These are phyloP conservation scores for Nitzschia sp. DNA, from an alignment of 108 stramenopile species.

Conservation along the genomic window DNA sequence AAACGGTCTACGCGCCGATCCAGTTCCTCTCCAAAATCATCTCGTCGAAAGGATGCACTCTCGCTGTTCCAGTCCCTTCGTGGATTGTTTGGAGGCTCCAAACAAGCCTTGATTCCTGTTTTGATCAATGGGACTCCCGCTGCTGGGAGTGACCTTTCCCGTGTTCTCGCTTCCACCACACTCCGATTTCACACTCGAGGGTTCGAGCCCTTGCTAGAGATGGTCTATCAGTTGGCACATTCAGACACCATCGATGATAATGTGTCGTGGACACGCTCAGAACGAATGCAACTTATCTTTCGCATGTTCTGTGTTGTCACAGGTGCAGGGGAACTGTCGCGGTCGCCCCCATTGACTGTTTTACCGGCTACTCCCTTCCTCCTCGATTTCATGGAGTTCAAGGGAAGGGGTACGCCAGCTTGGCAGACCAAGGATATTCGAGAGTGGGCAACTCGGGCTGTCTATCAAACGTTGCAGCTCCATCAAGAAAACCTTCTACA, in stretches of 20 bases:
- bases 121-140: too few species aligned
- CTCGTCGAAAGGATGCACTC: neutral
- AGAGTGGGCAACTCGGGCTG: constrained; percentile 31
- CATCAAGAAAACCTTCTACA: constrained; percentile 29
- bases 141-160: neutral
- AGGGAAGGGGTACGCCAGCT: neutral
- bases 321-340: too few species aligned
- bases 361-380: too few species aligned
- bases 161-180: neutral
- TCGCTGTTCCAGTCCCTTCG: constrained; percentile 2
- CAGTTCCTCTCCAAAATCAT: neutral
- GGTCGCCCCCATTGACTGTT: too few species aligned
- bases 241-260: neutral
- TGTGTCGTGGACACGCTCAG: too few species aligned
- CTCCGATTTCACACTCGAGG: neutral
- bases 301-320: too few species aligned
- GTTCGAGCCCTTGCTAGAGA: neutral
- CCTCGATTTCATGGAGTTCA: too few species aligned
- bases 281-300: too few species aligned
- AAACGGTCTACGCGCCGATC: neutral
- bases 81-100: neutral
- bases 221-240: neutral
- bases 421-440: constrained; percentile 32
- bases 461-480: constrained; percentile 30
- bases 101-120: too few species aligned